Base-by-base conservation (phyloP, 2,329 filamentous ascomycete genomes). In the Zymoseptoria passerinii region DNA sequence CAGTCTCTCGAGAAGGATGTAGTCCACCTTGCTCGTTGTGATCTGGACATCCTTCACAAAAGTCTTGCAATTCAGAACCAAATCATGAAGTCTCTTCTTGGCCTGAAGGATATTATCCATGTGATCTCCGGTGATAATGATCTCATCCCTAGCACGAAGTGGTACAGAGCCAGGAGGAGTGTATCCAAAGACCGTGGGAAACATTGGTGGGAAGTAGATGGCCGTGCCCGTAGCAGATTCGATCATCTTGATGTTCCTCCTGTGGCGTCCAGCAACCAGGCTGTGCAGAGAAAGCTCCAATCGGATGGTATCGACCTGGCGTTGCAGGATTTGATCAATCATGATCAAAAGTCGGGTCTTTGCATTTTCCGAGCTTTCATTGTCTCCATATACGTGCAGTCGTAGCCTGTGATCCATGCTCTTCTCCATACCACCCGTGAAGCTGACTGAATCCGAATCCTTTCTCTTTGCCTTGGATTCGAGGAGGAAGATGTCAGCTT, bases 211-310 rank as follows among this genome's bases (percentile, higher is more conserved):
- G 71, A 99, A 97, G 77, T 99, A 99, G 68, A 99, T 97, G 63
- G 94, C 92, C 8, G 94, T 97, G 68, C 92, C 90, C 13, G 94
- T 97, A 28, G 88, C 85, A 13, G 94, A 95, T 75, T 99, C 94
- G 70, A 99, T 96, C 68, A 94, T 79, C 78, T 97, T 97, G 78
- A 99, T 96, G 73, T 96, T 96, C 79, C 96, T 95, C 66, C 94
- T 84, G 66, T 92, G 92, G 53, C 94, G 89, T 53, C 94, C 94
- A 72, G 92, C 96, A 53, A 97, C 86, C 57, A 96, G 81, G 58
- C 91, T 94, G 72, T 99, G 94, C 71, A 96, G 83, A 27, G 90
- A 89, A 53, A 92, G 78, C 66, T 96, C 92, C 59, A 96, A 81
- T 70, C 89, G 88, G 69, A 91, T 85, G 52, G 82, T 84, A 72